Base-by-base conservation (phyloP, 177 flowering plant species). In the Vitis hybrid region DNA sequence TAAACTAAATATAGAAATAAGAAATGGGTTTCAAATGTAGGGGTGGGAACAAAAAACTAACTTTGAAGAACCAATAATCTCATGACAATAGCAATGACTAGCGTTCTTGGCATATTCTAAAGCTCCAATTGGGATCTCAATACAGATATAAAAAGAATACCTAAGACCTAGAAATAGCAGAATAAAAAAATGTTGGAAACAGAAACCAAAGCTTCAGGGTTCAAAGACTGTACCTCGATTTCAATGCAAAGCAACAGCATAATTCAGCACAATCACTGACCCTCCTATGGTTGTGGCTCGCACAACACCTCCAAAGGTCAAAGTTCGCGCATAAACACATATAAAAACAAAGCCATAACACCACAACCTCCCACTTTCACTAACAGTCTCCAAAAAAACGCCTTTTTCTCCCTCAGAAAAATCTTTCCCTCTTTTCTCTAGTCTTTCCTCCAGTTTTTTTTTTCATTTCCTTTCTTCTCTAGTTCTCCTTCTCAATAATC, bases 231-330 rank as follows among this genome's bases (percentile, higher is more conserved):
- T 78, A 85, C 87, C 87, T 85, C 72, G 82, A 73, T 64, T 77
- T 86, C 69, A 68, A 74, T 68, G 75, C 56, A 78, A 82, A 76
- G 78, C 73, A 76, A 81, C 23, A 58, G 63, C 14, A 19, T 52
- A 48, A 74, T 48, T 70, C 71, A 65, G 71, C 82, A 75, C 30
- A 58, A 66, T 70, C 83, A 83, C 92, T 86, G 87, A 68, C 92
- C 80, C 66, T 73, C 79, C 80, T 48, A 11, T 45, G 67, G 70
- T 73, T 63, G 57, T 64, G 85, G 79, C 61, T 49, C 26, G 23
- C 48, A 60, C 64, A 62, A 74, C 58, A 62, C 21, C 50, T 51
- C 30, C 55, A 72, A 56, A 50, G 61, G 72, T 70, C 80, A 77
- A 77, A 59, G 17, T 51, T 56, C 68, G 32, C 23, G 21, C 62